These are phyloP conservation scores for Pseudopyricularia cyperi DNA, from an alignment of 2,329 filamentous ascomycete genomes.

Conservation along the genomic window DNA sequence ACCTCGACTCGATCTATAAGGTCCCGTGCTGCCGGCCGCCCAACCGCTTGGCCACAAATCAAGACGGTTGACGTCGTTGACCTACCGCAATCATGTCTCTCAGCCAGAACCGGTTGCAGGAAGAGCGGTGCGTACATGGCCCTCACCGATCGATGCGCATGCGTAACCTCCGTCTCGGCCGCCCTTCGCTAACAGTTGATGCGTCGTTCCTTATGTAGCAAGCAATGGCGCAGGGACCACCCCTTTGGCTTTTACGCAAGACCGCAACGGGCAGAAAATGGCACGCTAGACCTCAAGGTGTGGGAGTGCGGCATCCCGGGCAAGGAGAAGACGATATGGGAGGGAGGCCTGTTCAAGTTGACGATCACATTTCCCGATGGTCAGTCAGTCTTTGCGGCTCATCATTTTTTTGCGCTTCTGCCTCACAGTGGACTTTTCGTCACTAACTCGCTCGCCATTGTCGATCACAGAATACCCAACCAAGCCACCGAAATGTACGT, in stretches of 20 bases:
- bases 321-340: slow-evolving; percentile 95
- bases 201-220: slow-evolving; percentile 43
- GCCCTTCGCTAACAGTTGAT: slow-evolving; percentile 2
- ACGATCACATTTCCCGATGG: slow-evolving; percentile 88
- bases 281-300: slow-evolving; percentile 78
- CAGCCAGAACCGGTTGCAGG: slow-evolving; percentile 75
- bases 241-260: slow-evolving; percentile 96
- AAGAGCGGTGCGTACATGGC: slow-evolving; percentile 63
- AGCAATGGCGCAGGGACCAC: slow-evolving; percentile 94
- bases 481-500: slow-evolving; percentile 94
- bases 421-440: background rate
- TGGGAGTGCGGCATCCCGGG: slow-evolving; percentile 97
- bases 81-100: slow-evolving; percentile 53
- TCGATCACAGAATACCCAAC: slow-evolving; percentile 73
- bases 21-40: background rate
- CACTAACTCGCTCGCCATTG: background rate
- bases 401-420: background rate
- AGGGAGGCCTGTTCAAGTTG: slow-evolving; percentile 92
- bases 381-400: slow-evolving; percentile 28
- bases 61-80: background rate
- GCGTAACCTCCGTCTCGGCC: background rate
- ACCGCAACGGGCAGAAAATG: slow-evolving; percentile 65
- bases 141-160: background rate
- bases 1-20: too few relatives aligned
- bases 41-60: background rate